Conservation (phyloP, 176 grass and related monocot genomes). For the Carex myosuroides region DNA sequence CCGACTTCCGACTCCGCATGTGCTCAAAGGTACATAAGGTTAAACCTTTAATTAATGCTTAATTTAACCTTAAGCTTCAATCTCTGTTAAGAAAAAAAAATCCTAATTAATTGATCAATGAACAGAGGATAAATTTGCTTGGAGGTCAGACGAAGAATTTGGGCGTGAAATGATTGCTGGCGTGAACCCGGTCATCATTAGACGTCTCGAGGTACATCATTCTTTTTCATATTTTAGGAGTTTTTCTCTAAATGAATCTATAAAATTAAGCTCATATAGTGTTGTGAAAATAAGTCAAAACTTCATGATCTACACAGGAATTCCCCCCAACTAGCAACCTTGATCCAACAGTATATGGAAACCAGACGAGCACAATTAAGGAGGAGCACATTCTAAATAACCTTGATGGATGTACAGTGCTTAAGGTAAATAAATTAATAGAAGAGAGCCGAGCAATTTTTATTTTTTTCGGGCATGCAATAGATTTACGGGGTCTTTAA, state of each 20-base stretch:
- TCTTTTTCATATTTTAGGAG: neutral
- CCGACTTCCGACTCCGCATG: constrained; percentile 22
- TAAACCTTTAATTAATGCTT: neutral
- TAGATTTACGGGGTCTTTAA: too few relatives aligned
- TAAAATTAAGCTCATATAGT: neutral
- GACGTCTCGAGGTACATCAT: constrained; percentile 29
- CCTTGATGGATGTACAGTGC: constrained; percentile 23
- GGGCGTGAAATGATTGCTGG: constrained; percentile 48
- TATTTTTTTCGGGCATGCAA: too few relatives aligned
- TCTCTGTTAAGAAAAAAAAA: too few relatives aligned
- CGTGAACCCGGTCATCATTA: constrained; percentile 40
- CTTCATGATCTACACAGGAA: constrained; percentile 12
- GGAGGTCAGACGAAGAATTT: constrained; percentile 54
- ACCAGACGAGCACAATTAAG: constrained; percentile 47
- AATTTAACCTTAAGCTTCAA: neutral
- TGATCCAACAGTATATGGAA: constrained; percentile 35
- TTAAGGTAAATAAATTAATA: constrained; percentile 15
- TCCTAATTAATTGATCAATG: neutral
- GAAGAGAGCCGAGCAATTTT: too few relatives aligned
- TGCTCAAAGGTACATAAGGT: constrained; percentile 24
- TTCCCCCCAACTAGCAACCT: constrained; percentile 47
- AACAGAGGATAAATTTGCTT: constrained; percentile 33
- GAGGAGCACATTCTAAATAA: constrained; percentile 28
- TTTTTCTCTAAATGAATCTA: neutral
- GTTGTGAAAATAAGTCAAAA: neutral